Evolutionary conservation across 1,284 basidiomycete genomes (phyloP).

Genomic region (Sporisorium graminicola): DNA sequence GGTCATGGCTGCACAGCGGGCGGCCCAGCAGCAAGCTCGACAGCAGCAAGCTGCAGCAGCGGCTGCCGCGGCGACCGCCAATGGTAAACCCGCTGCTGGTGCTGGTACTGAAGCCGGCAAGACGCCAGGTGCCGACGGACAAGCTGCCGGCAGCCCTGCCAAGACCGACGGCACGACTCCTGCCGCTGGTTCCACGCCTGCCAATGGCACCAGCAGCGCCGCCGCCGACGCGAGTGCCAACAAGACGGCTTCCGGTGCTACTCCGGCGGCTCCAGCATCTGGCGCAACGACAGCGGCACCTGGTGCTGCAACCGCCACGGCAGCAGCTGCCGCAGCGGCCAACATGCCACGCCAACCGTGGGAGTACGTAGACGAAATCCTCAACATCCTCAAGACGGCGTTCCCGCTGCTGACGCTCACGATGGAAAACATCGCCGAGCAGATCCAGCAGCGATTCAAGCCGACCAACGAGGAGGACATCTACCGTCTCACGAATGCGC

Average conservation of each 20-base stretch:
- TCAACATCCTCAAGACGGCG: conserved; percentile 93
- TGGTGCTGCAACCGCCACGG: conserved; percentile 10
- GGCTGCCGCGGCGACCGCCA: conserved; percentile 23
- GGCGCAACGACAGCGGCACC: conserved; percentile 3
- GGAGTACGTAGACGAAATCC: conserved; percentile 94
- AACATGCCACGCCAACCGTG: conserved; percentile 76
- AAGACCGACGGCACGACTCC: conserved; percentile 31
- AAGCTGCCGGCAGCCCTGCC: conserved; percentile 23
- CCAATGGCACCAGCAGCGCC: conserved; percentile 9
- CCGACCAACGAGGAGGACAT: conserved; percentile 92
- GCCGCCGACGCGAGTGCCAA: conserved; percentile 4
- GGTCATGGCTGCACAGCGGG: conserved; percentile 58
- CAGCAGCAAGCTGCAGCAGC: conserved; percentile 63
- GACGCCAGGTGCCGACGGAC: conserved; percentile 23
- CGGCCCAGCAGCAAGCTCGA: conserved; percentile 71
- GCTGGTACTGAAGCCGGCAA: conserved; percentile 13
- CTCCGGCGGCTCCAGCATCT: conserved; percentile 2
- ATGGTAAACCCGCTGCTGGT: conserved; percentile 27
- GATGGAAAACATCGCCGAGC: conserved; percentile 97
- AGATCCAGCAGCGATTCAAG: conserved; percentile 92
- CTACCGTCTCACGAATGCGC: conserved; percentile 88
- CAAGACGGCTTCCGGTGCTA: conserved; percentile 11
- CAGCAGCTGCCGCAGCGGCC: conserved; percentile 51
- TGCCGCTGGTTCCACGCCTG: conserved; percentile 10
- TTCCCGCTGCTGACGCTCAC: conserved; percentile 95